Evolutionary conservation across 192 early-diverging fungal species (phyloP).

Genomic region (Chytriomyces sp.): DNA sequence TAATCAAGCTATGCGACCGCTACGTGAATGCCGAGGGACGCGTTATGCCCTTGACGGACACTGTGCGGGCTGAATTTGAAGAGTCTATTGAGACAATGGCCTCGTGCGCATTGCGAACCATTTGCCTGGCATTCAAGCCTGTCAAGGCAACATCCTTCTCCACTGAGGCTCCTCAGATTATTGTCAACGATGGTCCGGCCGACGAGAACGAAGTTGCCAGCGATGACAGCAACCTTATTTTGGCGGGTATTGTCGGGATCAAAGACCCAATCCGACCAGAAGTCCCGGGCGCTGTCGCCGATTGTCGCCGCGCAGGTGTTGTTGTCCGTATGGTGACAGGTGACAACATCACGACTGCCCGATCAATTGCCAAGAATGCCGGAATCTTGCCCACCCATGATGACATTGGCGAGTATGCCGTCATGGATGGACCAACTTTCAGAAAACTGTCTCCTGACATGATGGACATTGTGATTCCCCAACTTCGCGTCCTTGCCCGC

Average conservation of each 20-base stretch:
- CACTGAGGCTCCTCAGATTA: neutral
- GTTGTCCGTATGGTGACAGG: conserved; percentile 99
- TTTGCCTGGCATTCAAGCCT: conserved; percentile 73
- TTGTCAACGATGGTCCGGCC: conserved; percentile 44
- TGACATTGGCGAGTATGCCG: conserved; percentile 65
- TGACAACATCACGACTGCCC: conserved; percentile 92
- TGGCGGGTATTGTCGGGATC: conserved; percentile 93
- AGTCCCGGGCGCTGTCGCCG: conserved; percentile 87
- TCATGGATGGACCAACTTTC: conserved; percentile 96
- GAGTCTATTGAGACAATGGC: conserved; percentile 74
- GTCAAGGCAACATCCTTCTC: conserved; percentile 1
- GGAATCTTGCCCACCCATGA: conserved; percentile 74
- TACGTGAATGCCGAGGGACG: conserved; percentile 39
- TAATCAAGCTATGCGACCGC: conserved; percentile 56
- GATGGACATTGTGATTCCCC: conserved; percentile 90
- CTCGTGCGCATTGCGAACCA: conserved; percentile 83
- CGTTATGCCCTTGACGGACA: conserved; percentile 26
- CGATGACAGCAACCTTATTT: conserved; percentile 68
- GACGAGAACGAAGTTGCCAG: conserved; percentile 51
- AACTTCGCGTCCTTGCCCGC: conserved; percentile 92
- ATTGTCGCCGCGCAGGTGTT: conserved; percentile 86
- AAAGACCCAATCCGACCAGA: conserved; percentile 95
- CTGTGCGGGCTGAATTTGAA: conserved; percentile 23
- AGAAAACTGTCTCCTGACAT: conserved; percentile 77
- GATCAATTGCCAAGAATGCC: conserved; percentile 91